These are phyloP conservation scores for Aphanomyces cochlioides DNA, from an alignment of 352 stramenopile genomes.

Conservation along the genomic window DNA sequence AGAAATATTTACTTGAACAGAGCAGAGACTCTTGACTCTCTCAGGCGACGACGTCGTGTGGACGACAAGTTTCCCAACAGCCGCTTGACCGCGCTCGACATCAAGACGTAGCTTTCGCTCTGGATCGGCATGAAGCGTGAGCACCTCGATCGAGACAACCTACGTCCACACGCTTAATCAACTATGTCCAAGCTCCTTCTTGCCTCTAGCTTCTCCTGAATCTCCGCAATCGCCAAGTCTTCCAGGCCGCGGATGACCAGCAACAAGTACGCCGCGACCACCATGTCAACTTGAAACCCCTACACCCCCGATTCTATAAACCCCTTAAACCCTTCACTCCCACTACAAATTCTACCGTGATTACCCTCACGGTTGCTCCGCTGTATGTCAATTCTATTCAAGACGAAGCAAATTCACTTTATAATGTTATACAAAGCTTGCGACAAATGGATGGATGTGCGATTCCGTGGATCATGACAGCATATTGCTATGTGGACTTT, in stretches of 20 bases:
- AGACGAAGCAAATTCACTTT: too few species aligned
- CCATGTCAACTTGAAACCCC: not conserved
- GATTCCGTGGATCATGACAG: too few species aligned
- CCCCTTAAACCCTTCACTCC: not conserved
- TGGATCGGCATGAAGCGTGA: slow-evolving; percentile 59
- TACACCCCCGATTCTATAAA: not conserved
- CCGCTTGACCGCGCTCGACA: slow-evolving; percentile 67
- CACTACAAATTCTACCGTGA: too few species aligned
- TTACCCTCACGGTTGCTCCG: too few species aligned
- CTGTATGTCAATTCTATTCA: too few species aligned
- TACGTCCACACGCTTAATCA: slow-evolving; percentile 20
- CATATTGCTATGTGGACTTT: too few species aligned
- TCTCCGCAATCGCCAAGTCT: slow-evolving; percentile 61
- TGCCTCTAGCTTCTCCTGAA: slow-evolving; percentile 61
- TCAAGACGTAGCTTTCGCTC: slow-evolving; percentile 47
- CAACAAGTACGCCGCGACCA: slow-evolving; percentile 49
- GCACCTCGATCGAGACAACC: slow-evolving; percentile 59
- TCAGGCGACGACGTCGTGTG: slow-evolving; percentile 48
- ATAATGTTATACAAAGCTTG: too few species aligned
- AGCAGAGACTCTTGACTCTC: slow-evolving; percentile 51
- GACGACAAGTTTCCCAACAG: slow-evolving; percentile 62
- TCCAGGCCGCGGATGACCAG: slow-evolving; percentile 75
- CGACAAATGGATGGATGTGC: too few species aligned
- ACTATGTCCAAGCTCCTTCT: too few species aligned
- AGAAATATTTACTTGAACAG: slow-evolving; percentile 40